A percentile compares a stretch with the other conserved stretches of the same genome.
Conservation (phyloP, 768 basidiomycete genomes). For the Leccinum boreale region DNA sequence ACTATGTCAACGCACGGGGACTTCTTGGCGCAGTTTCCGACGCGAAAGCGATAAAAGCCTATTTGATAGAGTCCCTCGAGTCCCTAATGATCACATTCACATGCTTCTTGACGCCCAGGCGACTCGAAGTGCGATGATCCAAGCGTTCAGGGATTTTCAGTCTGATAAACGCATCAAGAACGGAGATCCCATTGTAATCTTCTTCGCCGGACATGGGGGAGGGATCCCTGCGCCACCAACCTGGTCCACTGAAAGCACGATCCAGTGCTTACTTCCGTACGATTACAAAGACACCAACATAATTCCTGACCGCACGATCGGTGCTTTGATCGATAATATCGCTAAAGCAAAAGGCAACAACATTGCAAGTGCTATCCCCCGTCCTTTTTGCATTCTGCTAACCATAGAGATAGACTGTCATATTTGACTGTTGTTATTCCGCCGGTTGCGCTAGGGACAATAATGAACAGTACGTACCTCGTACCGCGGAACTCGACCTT, state of each 20-base stretch:
- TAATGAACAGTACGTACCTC: conserved; percentile 1
- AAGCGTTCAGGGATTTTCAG: conserved; percentile 21
- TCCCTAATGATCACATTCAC: conserved; percentile 34
- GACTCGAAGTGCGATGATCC: conserved; percentile 34
- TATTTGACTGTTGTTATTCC: conserved; percentile 47
- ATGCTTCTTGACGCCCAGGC: conserved; percentile 37
- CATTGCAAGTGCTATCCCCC: conserved; percentile 31
- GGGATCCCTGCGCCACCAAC: conserved; percentile 28
- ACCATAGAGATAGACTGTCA: conserved; percentile 35
- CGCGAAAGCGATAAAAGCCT: conserved; percentile 37
- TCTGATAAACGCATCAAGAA: conserved; percentile 23
- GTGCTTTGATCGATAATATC: neutral
- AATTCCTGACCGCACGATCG: conserved; percentile 16
- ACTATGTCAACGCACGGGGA: conserved; percentile 29
- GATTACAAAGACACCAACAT: conserved; percentile 14
- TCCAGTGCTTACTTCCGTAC: no score
- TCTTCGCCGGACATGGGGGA: conserved; percentile 44
- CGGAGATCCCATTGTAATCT: conserved; percentile 39
- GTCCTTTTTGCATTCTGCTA: neutral
- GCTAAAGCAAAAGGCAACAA: conserved; percentile 20
- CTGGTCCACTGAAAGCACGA: conserved; percentile 4
- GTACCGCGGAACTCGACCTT: neutral
- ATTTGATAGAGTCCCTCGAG: conserved; percentile 29
- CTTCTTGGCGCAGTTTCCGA: conserved; percentile 39
- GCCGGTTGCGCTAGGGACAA: conserved; percentile 32